These are phyloP conservation scores for Thermochaetoides thermophila DNA, from an alignment of 495 filamentous ascomycete species.

Conservation along the genomic window DNA sequence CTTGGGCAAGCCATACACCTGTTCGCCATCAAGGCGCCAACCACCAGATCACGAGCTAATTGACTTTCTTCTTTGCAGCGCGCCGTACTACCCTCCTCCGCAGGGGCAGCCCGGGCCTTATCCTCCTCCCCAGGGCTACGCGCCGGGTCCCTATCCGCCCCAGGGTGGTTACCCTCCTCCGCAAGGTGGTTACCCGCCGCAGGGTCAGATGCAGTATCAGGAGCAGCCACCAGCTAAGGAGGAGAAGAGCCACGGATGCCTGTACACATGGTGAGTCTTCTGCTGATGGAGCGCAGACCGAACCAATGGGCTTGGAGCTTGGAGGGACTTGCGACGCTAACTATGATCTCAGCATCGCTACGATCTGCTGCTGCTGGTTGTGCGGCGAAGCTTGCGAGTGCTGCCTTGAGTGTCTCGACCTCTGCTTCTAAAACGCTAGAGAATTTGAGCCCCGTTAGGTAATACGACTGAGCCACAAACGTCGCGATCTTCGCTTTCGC, in stretches of 20 bases:
- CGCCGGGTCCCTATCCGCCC: slow-evolving; percentile 2
- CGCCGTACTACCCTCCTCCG: slow-evolving; percentile 6
- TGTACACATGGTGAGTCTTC: slow-evolving; percentile 10
- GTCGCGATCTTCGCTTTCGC: no score
- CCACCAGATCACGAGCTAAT: no score
- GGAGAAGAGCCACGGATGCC: slow-evolving; percentile 16
- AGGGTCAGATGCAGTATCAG: slow-evolving; percentile 9
- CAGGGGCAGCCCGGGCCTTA: slow-evolving; percentile 4
- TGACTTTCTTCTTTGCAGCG: no score
- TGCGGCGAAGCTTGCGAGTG: slow-evolving; percentile 16
- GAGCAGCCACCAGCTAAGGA: slow-evolving; percentile 10
- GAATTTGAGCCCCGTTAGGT: no score
- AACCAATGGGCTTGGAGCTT: no score
- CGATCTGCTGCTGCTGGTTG: slow-evolving; percentile 15
- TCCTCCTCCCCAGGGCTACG: slow-evolving; percentile 1
- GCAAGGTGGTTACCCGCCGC: slow-evolving; percentile 5
- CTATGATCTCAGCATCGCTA: slow-evolving; percentile 4
- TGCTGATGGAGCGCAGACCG: no score
- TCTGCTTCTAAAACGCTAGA: slow-evolving; percentile 10
- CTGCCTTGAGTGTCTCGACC: slow-evolving; percentile 12
- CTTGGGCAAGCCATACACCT: no score
- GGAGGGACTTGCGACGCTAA: neutral
- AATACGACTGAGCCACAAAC: no score
- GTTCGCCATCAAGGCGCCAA: no score
- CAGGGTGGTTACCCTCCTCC: slow-evolving; percentile 5